These are phyloP conservation scores for Pythium monospermum DNA, from an alignment of 352 stramenopile genomes.

Conservation along the genomic window DNA sequence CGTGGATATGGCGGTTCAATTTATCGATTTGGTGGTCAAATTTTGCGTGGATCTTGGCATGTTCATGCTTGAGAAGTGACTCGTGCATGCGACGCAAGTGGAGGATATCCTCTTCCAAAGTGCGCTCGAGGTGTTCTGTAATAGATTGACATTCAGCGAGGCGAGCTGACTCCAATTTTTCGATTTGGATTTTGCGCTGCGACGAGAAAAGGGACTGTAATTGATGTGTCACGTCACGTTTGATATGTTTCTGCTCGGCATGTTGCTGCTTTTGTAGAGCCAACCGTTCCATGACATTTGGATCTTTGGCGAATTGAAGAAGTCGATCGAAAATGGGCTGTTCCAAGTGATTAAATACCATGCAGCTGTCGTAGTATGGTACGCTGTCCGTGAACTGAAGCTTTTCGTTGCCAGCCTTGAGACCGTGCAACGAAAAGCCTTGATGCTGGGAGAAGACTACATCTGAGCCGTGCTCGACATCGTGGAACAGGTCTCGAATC, in stretches of 20 bases:
- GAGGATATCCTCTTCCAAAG: constrained; percentile 53
- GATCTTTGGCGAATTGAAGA: constrained; percentile 60
- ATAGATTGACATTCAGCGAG: constrained; percentile 34
- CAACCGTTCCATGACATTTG: constrained; percentile 49
- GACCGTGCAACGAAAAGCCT: constrained; percentile 43
- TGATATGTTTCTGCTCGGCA: constrained; percentile 40
- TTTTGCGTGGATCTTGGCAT: constrained; percentile 55
- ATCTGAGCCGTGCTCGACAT: constrained; percentile 16
- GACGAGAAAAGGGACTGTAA: constrained; percentile 45
- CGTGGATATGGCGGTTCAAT: constrained; percentile 33
- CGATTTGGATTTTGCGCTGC: constrained; percentile 30
- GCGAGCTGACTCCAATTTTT: constrained; percentile 37
- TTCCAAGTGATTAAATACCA: constrained; percentile 69
- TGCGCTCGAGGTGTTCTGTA: constrained; percentile 39
- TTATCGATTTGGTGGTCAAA: constrained; percentile 43
- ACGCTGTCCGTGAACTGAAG: constrained; percentile 57
- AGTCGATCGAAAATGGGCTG: constrained; percentile 64
- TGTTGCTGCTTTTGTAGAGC: constrained; percentile 47
- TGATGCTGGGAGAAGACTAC: constrained; percentile 32
- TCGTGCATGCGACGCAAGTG: constrained; percentile 64
- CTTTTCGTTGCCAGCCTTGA: constrained; percentile 35
- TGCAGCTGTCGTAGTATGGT: constrained; percentile 45
- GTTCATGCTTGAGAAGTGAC: constrained; percentile 44
- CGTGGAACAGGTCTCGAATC: constrained; percentile 48
- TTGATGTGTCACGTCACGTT: constrained; percentile 37